Base-by-base conservation (phyloP, 1,139 yeast species). In the Hemisphaericaspora xylanilytica region DNA sequence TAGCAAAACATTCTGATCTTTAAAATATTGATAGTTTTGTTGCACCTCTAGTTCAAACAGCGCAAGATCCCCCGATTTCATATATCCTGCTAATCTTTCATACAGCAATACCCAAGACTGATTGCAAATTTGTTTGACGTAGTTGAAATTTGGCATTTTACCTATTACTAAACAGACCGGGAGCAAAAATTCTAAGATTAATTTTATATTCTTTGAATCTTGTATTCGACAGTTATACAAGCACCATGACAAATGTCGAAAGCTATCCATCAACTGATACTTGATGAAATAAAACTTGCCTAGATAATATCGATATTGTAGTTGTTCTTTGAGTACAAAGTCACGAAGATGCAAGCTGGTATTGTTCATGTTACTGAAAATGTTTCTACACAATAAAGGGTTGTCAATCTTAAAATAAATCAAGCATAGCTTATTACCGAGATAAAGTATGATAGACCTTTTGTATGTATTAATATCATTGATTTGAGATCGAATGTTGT, bases 331-430 rank as follows among this genome's bases (percentile, higher is more conserved):
- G 32, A 63, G 59, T 4, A 78, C 65, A 42, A 76, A 81, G 10
- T 56, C 51, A 2, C 62, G 51, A 47, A 81, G 70, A 30, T 55
- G 58, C 34, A 82, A 61, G 26, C 70, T 65, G 15, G 87, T 75
- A 22, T 80, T 80, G 48, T 79, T 81, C 66, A 85, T 77, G 54
- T 85, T 85, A 30, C 87, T 75, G 57, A 85, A 84, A 33, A 86
- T 85, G 52, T 84, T 85, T 24, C 85, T 78, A 56, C 94, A 85
- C 10, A 84, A 65, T 39, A 81, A 65, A 3, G 90, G 88, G 36
- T 80, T 81, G 33, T 70, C 76, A 28, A 84, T 70, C 38, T 63
- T 66, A 56, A 81, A 82, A 56, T 86, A 86, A 1, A 80, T 64
- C 44, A 74, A 68, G 56, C 92, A 85, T 32, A 85, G 60, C 37